These are phyloP conservation scores for Phytophthora foliorum DNA, from an alignment of 352 stramenopile genomes.

Conservation along the genomic window DNA sequence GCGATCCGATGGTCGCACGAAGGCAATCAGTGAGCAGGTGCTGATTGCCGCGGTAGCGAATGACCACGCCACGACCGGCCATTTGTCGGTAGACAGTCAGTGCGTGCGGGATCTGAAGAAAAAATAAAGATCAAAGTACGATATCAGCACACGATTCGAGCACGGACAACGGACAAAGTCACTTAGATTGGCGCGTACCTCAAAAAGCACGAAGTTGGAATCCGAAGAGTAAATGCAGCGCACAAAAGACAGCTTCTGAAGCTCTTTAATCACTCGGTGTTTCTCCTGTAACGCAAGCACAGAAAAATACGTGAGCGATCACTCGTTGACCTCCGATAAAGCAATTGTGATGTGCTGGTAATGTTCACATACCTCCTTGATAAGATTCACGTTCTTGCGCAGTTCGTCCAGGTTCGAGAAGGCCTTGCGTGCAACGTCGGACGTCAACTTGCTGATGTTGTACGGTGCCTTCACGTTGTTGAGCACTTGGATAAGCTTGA, in stretches of 20 bases:
- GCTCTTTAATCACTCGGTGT: constrained; percentile 73
- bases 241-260: constrained; percentile 94
- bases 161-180: neutral
- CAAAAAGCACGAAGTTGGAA: constrained; percentile 98
- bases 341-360: neutral
- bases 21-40: constrained; percentile 96
- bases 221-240: constrained; percentile 95
- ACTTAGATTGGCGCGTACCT: constrained; percentile 58
- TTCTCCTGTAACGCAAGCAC: constrained; percentile 76
- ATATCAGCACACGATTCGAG: constrained; percentile 11
- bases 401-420: constrained; percentile 69
- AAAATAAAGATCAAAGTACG: neutral
- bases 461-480: constrained; percentile 99
- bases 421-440: constrained; percentile 81
- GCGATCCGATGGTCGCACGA: constrained; percentile 95
- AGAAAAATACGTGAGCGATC: constrained; percentile 9
- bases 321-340: neutral
- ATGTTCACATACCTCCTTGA: constrained; percentile 60
- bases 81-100: constrained; percentile 96
- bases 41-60: constrained; percentile 97
- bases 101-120: constrained; percentile 84
- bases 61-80: constrained; percentile 95
- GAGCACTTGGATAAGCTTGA: constrained; percentile 96
- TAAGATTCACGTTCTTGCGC: constrained; percentile 66
- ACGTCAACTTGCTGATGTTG: constrained; percentile 98